Conservation (phyloP, 2,329 filamentous ascomycete genomes). For the Penicillium sumatraense region DNA sequence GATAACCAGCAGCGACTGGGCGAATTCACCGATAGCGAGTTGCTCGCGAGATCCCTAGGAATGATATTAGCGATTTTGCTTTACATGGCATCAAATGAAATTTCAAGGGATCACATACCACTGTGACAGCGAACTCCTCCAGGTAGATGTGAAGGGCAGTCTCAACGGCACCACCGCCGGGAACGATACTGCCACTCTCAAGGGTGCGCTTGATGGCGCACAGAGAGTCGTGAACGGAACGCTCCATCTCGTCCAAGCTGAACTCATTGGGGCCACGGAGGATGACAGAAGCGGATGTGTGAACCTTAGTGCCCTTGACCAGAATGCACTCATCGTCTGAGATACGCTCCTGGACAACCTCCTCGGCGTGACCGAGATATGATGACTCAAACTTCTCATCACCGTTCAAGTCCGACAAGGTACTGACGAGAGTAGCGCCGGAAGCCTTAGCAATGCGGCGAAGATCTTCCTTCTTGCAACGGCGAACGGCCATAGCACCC, state of each 20-base stretch:
- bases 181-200: constrained; percentile 95
- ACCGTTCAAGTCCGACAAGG: constrained; percentile 93
- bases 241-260: constrained; percentile 98
- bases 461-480: constrained; percentile 98
- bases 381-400: constrained; percentile 95
- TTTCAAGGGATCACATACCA: constrained; percentile 63
- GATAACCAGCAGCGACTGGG: constrained; percentile 88
- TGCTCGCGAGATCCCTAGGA: constrained; percentile 83
- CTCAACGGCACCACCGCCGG: constrained; percentile 94
- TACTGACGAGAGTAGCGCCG: constrained; percentile 89
- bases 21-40: constrained; percentile 96
- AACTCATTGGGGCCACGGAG: constrained; percentile 95
- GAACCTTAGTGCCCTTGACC: constrained; percentile 91
- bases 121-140: constrained; percentile 96
- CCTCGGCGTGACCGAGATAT: constrained; percentile 87
- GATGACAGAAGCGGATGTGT: constrained; percentile 93
- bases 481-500: constrained; percentile 91
- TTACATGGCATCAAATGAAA: constrained; percentile 1
- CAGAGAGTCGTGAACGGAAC: constrained; percentile 94
- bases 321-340: constrained; percentile 98
- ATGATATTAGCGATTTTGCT: constrained; percentile 9
- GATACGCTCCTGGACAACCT: constrained; percentile 97
- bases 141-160: constrained; percentile 99
- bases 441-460: constrained; percentile 95
- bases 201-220: constrained; percentile 96